Evolutionary conservation across 345 rosid species (phyloP).

Genomic region (Gossypium australe): DNA sequence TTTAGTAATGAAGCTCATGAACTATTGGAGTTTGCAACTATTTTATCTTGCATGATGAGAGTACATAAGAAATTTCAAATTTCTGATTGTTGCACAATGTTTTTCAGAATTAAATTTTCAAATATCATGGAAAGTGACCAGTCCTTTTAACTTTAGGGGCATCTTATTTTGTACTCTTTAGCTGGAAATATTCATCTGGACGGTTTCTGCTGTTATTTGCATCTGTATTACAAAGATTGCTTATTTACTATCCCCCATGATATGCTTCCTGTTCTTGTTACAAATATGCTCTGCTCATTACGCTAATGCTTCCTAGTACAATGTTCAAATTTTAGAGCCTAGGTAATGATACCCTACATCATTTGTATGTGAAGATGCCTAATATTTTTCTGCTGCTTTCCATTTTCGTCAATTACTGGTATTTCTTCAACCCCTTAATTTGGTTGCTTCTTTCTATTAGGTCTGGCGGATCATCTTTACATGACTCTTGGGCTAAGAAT

Average conservation of each 20-base stretch:
- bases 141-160: neutral
- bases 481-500: conserved; percentile 68
- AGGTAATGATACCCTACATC: neutral
- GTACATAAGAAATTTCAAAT: neutral
- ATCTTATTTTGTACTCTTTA: neutral
- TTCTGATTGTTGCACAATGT: neutral
- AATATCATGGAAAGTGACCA: neutral
- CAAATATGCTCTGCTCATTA: neutral
- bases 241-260: neutral
- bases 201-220: neutral
- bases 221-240: neutral
- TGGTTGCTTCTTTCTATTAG: conserved; percentile 31
- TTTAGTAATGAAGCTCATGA: neutral
- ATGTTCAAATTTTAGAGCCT: neutral
- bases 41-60: neutral
- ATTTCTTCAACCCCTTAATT: neutral
- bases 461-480: conserved; percentile 74
- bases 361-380: neutral
- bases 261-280: neutral
- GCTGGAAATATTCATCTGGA: neutral
- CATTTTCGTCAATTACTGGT: neutral
- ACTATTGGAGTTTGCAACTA: neutral
- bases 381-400: neutral
- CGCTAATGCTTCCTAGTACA: neutral
- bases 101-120: neutral